A percentile compares a stretch with the other conserved stretches of the same genome.
Evolutionary conservation across 2,329 filamentous ascomycete species (phyloP).

Genomic region (Coniella lustricola): DNA sequence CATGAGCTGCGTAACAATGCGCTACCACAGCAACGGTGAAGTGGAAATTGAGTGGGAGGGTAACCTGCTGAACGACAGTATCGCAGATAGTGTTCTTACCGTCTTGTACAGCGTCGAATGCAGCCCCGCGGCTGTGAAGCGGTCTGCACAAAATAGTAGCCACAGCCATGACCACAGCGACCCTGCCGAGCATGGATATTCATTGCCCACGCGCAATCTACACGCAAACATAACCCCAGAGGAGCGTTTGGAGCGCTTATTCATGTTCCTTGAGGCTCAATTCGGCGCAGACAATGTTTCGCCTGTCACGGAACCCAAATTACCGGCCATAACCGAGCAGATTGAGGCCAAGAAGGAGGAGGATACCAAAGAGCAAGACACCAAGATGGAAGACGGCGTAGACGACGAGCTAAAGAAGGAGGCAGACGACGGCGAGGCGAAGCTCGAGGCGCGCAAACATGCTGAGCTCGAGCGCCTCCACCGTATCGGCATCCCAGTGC

Average conservation of each 20-base stretch:
- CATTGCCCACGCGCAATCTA: slow-evolving; percentile 53
- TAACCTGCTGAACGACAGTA: slow-evolving; percentile 94
- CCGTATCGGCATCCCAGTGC: slow-evolving; percentile 80
- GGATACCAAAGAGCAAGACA: slow-evolving; percentile 27
- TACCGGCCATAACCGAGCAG: slow-evolving; percentile 30
- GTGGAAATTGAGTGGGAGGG: slow-evolving; percentile 95
- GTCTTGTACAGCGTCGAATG: slow-evolving; percentile 88
- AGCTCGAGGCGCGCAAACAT: slow-evolving; percentile 48
- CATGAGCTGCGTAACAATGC: slow-evolving; percentile 87
- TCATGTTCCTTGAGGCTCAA: slow-evolving; percentile 95
- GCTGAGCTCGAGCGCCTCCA: slow-evolving; percentile 72
- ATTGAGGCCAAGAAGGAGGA: slow-evolving; percentile 22
- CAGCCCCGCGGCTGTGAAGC: slow-evolving; percentile 89
- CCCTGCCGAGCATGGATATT: slow-evolving; percentile 39
- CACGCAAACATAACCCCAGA: slow-evolving; percentile 65
- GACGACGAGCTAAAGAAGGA: slow-evolving; percentile 24
- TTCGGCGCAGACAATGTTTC: slow-evolving; percentile 79
- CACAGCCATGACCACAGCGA: slow-evolving; percentile 23
- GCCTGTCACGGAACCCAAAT: slow-evolving; percentile 63
- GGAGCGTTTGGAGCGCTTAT: slow-evolving; percentile 75
- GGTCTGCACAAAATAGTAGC: slow-evolving; percentile 39
- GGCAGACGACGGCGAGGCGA: slow-evolving; percentile 32
- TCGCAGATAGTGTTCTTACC: slow-evolving; percentile 94
- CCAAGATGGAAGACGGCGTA: slow-evolving; percentile 31
- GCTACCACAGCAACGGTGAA: slow-evolving; percentile 68